Evolutionary conservation across 352 stramenopile genomes (phyloP), one percentile per base, ranked within the genome.

Genomic region (Pythium aristosporum): DNA sequence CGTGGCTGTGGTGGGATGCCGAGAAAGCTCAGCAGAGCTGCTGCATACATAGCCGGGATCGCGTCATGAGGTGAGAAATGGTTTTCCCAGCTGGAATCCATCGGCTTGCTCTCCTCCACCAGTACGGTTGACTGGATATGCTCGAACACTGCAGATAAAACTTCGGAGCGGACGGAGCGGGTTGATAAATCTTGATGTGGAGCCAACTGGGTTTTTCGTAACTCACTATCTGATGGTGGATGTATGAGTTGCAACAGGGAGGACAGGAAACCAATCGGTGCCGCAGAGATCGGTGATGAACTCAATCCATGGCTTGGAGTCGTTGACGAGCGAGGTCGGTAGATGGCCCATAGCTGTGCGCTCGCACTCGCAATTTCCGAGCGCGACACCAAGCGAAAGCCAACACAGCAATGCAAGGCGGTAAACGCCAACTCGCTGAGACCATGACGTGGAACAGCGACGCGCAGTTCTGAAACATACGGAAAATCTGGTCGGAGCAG

Each of bases 401-500:
- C 13, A 30, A 65, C 37, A 36, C 55, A 73, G 18, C 25, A 61
- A 18, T 50, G 34, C 25, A 73, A 57, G 18, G 65, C 44, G 4
- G 11, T 60, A 30, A 67, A 66, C 0, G 54, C 55, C 16, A 73
- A 34, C 18, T 73, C 61, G 21, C 57, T 56, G 1, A 67, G 16
- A 9, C 55, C 12, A 20, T 56, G 37, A 1, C 36, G 28, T 15
- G 50, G 20, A 37, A 60, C 21, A 15, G 52, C 36, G 16, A 56
- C 41, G 15, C 21, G 59, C 18, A 61, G 25, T 18, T 66, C 61
- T 12, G 43, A 41, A 1, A 15, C n/a, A n/a, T 68, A 71, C 3
- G 62, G 62, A 6, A 71, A 46, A 28, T 70, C 68, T 8, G 42
- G 57, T 16, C 59, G 58, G 13, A 70, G 30, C 0, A 74, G 32